Evolutionary conservation across 768 basidiomycete species (phyloP).

Genomic region (Dioszegia aurantiaca): DNA sequence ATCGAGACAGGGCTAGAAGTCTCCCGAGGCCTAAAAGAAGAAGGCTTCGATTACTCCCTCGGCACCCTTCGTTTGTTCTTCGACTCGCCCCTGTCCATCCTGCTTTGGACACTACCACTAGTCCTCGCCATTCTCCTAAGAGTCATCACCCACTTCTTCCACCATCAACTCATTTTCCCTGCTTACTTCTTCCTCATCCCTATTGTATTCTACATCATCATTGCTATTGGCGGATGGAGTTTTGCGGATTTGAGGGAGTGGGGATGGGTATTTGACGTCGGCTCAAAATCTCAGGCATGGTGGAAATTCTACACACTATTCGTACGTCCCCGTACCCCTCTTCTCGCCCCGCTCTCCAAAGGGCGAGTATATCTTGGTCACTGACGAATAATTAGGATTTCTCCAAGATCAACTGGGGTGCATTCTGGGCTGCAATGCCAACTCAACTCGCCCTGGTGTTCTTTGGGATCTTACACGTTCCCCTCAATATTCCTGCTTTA

Average conservation of each 20-base stretch:
- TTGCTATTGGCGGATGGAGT: slow-evolving; percentile 63
- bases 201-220: slow-evolving; percentile 74
- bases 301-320: slow-evolving; percentile 80
- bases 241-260: slow-evolving; percentile 60
- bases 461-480: slow-evolving; percentile 50
- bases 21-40: slow-evolving; percentile 70
- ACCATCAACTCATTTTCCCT: slow-evolving; percentile 90
- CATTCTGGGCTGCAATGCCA: slow-evolving; percentile 78
- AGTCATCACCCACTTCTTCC: slow-evolving; percentile 71
- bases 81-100: slow-evolving; percentile 62
- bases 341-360: too few species aligned
- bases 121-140: slow-evolving; percentile 72
- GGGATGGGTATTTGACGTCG: slow-evolving; percentile 87
- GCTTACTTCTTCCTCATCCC: slow-evolving; percentile 63
- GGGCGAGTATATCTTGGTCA: too few species aligned
- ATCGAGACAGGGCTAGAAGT: slow-evolving; percentile 86
- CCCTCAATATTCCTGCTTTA: slow-evolving; percentile 68
- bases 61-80: slow-evolving; percentile 69
- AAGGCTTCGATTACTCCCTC: slow-evolving; percentile 68
- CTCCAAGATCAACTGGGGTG: slow-evolving; percentile 60
- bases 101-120: slow-evolving; percentile 77
- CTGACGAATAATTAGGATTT: slow-evolving; percentile 57
- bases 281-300: slow-evolving; percentile 60
- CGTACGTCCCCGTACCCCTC: slow-evolving; percentile 59
- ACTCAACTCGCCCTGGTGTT: slow-evolving; percentile 83